phyloP scores from a whole-genome alignment of 2,329 filamentous ascomycete species.

The Pseudovirgaria hyperparasitica region DNA sequence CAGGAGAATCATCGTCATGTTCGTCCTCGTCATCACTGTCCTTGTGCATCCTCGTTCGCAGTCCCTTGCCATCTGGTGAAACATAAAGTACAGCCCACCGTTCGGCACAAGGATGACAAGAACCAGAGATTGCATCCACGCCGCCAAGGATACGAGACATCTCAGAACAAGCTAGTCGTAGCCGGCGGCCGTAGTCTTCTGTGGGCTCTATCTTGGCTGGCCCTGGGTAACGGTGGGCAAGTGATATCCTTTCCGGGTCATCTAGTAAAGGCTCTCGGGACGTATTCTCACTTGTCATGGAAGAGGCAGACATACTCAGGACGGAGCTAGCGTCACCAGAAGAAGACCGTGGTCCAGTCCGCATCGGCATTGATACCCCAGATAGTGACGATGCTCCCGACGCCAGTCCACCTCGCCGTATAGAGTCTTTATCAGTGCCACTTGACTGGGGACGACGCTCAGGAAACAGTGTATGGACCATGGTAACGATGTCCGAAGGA shows the following conservation, averaged over 20 bases:
- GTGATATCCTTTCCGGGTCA: slow-evolving; percentile 9
- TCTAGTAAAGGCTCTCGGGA: slow-evolving; percentile 53
- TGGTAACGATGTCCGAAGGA: slow-evolving; percentile 63
- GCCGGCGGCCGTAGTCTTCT: slow-evolving; percentile 32
- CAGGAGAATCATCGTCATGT: slow-evolving; percentile 46
- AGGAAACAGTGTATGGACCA: slow-evolving; percentile 76
- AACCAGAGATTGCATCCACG: slow-evolving; percentile 50
- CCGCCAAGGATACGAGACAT: slow-evolving; percentile 55
- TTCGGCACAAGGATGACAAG: slow-evolving; percentile 68
- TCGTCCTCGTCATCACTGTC: slow-evolving; percentile 51
- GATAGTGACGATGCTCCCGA: slow-evolving; percentile 38
- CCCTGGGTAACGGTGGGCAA: slow-evolving; percentile 15
- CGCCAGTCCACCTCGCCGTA: slow-evolving; percentile 31
- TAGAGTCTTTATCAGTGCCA: slow-evolving; percentile 29
- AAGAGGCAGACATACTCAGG: slow-evolving; percentile 60
- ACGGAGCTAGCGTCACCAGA: slow-evolving; percentile 52
- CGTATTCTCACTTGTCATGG: slow-evolving; percentile 58
- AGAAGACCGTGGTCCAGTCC: slow-evolving; percentile 39
- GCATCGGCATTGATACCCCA: slow-evolving; percentile 36
- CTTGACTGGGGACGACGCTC: slow-evolving; percentile 53
- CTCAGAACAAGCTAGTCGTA: slow-evolving; percentile 57
- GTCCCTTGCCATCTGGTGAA: slow-evolving; percentile 54
- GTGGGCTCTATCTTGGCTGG: slow-evolving; percentile 39
- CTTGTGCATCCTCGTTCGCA: slow-evolving; percentile 62
- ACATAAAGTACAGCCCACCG: slow-evolving; percentile 75